Percentiles rank a stretch among this genome's conserved stretches.
These are phyloP conservation scores for Microbotryomycetes sp. DNA, from an alignment of 1,284 basidiomycete genomes.

Conservation along the genomic window DNA sequence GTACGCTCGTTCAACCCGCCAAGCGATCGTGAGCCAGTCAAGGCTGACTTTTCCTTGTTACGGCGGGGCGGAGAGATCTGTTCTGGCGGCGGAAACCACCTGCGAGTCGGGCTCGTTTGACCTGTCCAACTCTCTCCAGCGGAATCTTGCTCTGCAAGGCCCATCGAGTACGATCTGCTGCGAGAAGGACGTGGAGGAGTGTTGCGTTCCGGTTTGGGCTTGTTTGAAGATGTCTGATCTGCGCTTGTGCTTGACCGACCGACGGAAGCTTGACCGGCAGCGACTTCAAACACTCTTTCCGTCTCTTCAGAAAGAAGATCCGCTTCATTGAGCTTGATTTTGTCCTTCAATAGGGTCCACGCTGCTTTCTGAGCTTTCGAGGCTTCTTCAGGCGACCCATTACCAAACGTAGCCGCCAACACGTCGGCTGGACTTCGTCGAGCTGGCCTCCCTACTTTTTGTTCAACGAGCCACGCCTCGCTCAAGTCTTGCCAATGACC, in stretches of 20 bases:
- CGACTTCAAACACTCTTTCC: constrained; percentile 9
- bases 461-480: neutral
- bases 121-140: neutral
- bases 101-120: neutral
- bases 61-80: neutral
- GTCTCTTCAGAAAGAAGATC: constrained; percentile 19
- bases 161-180: neutral
- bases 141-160: neutral
- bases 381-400: neutral
- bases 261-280: neutral
- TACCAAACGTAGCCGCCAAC: neutral
- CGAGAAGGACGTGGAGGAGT: neutral
- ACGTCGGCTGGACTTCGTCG: neutral
- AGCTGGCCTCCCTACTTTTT: neutral
- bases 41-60: neutral
- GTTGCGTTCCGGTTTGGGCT: neutral
- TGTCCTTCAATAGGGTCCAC: neutral
- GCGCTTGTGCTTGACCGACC: neutral
- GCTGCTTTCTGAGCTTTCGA: neutral
- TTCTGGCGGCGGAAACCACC: neutral
- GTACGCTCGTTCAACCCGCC: neutral
- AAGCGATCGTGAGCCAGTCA: neutral
- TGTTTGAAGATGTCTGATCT: neutral
- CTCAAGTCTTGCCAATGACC: neutral
- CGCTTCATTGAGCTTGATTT: neutral